Base-by-base conservation (phyloP, 495 filamentous ascomycete species). In the Staphylotrichum longicolle region DNA sequence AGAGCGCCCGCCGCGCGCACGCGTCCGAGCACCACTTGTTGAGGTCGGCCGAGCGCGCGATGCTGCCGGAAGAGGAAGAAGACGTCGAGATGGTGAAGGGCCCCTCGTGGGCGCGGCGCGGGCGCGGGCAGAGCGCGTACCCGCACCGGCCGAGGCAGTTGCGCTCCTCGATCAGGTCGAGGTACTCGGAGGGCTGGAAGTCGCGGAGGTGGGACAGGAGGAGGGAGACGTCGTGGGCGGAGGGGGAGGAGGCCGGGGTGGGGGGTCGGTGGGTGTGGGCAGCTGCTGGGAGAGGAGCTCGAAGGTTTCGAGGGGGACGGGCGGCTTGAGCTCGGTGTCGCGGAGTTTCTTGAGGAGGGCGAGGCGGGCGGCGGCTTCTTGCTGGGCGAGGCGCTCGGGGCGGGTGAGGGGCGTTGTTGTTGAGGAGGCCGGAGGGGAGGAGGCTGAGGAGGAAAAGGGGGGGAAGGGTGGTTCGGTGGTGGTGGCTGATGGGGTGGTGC, bases 101-200 rank as follows among this genome's bases (percentile, higher is more conserved):
- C 2, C 65, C 68, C 8, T 10, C 33, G 27, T 55, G 62, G 2
- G 57, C n/a, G 20, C 70, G 64, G 3, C 58, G 56, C 47, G 63
- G 45, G 3, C 60, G 49, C 10, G 63, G 78, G 72, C 94, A 98
- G 10, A 98, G 79, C 0, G 83, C 74, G 72, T 96, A 98, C 0
- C 91, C 93, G 75, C 94, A 98, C 3, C 80, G 77, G 11, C 81
- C 79, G 49, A 88, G 83, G 66, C 88, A 87, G 67, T 93, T 93
- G 61, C 94, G 87, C 74, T 98, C 94, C 56, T 87, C 82, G 63
- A 96, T 85, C 14, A 97, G 72, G 61, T 87, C 86, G 66, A 96
- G 89, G 77, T 93, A 96, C 73, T 98, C 93, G 15, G 79, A 72
- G 2, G 92, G 91, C 62, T 90, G 87, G 75, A 97, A 97, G n/a